These are phyloP conservation scores for Pleurotus citrinopileatus DNA, from an alignment of 768 basidiomycete genomes.

Conservation along the genomic window DNA sequence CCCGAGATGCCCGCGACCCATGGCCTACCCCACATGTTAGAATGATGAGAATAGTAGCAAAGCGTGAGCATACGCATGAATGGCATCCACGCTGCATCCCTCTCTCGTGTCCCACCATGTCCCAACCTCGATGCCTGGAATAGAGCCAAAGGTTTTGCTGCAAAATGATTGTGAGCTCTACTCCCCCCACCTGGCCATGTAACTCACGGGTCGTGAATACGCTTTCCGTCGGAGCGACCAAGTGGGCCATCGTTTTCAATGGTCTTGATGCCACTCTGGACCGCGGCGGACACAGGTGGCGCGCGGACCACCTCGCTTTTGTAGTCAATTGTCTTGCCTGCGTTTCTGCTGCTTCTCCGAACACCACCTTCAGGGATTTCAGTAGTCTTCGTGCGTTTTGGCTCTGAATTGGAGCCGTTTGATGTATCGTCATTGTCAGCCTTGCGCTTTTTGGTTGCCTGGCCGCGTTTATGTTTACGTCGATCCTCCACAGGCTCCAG, in stretches of 20 bases:
- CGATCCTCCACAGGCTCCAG: slow-evolving; percentile 46
- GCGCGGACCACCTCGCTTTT: slow-evolving; percentile 34
- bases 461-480: slow-evolving; percentile 13
- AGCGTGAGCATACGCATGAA: slow-evolving; percentile 68
- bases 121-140: slow-evolving; percentile 77
- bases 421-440: slow-evolving; percentile 21
- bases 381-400: slow-evolving; percentile 25
- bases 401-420: slow-evolving; percentile 23
- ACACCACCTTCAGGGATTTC: slow-evolving; percentile 24
- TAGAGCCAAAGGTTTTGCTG: slow-evolving; percentile 77
- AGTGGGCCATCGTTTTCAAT: slow-evolving; percentile 32
- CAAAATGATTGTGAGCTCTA: slow-evolving; percentile 1
- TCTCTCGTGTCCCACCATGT: slow-evolving; percentile 79
- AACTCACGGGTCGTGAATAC: slow-evolving; percentile 53
- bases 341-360: slow-evolving; percentile 69
- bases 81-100: slow-evolving; percentile 69
- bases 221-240: slow-evolving; percentile 32
- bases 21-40: slow-evolving; percentile 44
- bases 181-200: not conserved
- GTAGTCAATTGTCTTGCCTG: slow-evolving; percentile 58
- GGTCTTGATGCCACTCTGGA: slow-evolving; percentile 32
- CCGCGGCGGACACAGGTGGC: slow-evolving; percentile 33
- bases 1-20: slow-evolving; percentile 82
- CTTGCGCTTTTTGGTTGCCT: slow-evolving; percentile 39
- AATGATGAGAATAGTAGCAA: slow-evolving; percentile 2